phyloP scores from a whole-genome alignment of 768 basidiomycete species.

The Mycena haematopus region DNA sequence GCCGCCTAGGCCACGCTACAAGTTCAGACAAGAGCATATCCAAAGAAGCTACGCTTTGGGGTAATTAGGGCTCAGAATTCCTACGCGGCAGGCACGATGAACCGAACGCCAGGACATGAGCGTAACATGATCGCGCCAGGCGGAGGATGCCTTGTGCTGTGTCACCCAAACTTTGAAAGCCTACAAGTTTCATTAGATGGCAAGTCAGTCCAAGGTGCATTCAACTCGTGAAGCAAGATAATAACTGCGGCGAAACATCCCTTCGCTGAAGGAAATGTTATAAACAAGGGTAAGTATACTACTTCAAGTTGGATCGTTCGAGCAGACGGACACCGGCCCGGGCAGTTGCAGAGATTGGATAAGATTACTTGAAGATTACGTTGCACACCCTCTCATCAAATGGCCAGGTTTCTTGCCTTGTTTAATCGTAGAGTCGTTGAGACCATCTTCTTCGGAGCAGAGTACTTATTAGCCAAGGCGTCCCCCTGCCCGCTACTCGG shows the following conservation, averaged over 20 bases:
- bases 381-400: slow-evolving; percentile 7
- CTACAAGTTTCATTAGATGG: not conserved
- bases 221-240: slow-evolving; percentile 2
- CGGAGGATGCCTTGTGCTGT: slow-evolving; percentile 3
- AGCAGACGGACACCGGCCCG: not conserved
- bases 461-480: slow-evolving; percentile 8
- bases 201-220: not conserved
- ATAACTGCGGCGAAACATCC: not conserved
- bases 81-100: slow-evolving; percentile 1
- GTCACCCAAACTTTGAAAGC: slow-evolving; percentile 13
- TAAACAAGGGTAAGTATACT: not conserved
- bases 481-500: too few relatives aligned
- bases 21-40: slow-evolving; percentile 49
- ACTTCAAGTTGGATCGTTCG: not conserved
- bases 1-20: slow-evolving; percentile 55
- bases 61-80: not conserved
- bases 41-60: slow-evolving; percentile 39
- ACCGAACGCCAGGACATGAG: not conserved
- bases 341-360: not conserved
- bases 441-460: not conserved
- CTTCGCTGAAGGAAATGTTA: not conserved
- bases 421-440: not conserved
- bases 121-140: not conserved
- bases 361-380: too few relatives aligned
- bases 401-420: slow-evolving; percentile 7